These are phyloP conservation scores for Fonsecaea multimorphosa DNA, from an alignment of 2,329 filamentous ascomycete genomes.

Conservation along the genomic window DNA sequence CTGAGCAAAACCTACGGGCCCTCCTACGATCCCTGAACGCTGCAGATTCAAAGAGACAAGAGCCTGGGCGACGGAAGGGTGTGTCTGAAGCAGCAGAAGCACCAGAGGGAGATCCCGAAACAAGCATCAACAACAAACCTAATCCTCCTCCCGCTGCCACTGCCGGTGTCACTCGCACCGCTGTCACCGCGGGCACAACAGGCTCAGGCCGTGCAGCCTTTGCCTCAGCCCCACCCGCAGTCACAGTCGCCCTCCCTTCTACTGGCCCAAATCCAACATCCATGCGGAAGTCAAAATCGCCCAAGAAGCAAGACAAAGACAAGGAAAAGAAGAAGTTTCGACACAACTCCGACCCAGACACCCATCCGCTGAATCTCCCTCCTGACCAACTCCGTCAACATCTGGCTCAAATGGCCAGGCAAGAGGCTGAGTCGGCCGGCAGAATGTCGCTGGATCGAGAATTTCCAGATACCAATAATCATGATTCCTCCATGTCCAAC, in stretches of 20 bases:
- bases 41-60: background rate
- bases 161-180: conserved; percentile 12
- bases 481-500: conserved; percentile 25
- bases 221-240: conserved; percentile 24
- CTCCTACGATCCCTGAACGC: conserved; percentile 29
- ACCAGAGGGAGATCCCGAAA: conserved; percentile 5
- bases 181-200: conserved; percentile 14
- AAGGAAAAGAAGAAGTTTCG: conserved; percentile 39
- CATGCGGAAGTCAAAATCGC: conserved; percentile 39
- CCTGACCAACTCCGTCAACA: conserved; percentile 85
- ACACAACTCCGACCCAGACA: conserved; percentile 56
- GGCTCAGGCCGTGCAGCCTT: conserved; percentile 19
- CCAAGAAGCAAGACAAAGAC: conserved; percentile 37
- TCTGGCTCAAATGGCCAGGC: conserved; percentile 57
- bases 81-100: conserved; percentile 14
- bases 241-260: conserved; percentile 15
- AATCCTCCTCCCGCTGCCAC: conserved; percentile 10
- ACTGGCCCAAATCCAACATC: conserved; percentile 28
- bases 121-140: conserved; percentile 13
- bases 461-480: conserved; percentile 34
- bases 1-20: conserved; percentile 37
- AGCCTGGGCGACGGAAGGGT: conserved; percentile 4
- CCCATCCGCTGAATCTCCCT: conserved; percentile 86
- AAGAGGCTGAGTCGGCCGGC: conserved; percentile 44
- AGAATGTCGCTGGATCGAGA: conserved; percentile 77